phyloP scores from a whole-genome alignment of 2,329 filamentous ascomycete species.

The Taxawa tesnikishii region DNA sequence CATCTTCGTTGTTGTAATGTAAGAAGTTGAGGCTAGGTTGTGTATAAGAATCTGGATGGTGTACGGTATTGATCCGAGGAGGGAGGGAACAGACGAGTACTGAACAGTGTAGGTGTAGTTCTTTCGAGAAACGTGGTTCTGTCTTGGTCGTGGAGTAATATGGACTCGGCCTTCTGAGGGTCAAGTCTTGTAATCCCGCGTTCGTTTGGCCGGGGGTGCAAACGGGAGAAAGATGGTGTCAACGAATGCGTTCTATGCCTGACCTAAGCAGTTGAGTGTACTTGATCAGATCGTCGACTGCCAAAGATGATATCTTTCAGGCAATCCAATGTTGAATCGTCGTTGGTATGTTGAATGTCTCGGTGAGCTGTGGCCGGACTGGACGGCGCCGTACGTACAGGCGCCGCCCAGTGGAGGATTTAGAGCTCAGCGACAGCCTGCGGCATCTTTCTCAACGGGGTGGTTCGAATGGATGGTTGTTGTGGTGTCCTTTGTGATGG shows the following conservation, averaged over 20 bases:
- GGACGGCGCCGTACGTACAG: slow-evolving; percentile 15
- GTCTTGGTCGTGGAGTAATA: too few species aligned
- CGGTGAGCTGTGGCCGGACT: slow-evolving; percentile 17
- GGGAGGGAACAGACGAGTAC: too few species aligned
- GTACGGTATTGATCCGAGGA: too few species aligned
- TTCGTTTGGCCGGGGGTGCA: too few species aligned
- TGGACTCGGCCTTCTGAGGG: slow-evolving; percentile 1
- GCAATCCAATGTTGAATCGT: slow-evolving; percentile 10
- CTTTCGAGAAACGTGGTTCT: too few species aligned
- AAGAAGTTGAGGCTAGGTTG: too few species aligned
- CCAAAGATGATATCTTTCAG: slow-evolving; percentile 3
- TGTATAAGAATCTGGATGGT: too few species aligned
- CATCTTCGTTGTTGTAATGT: too few species aligned
- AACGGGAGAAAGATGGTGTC: background rate
- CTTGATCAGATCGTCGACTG: background rate
- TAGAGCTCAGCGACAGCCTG: slow-evolving; percentile 22
- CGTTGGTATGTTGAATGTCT: slow-evolving; percentile 15
- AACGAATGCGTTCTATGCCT: too few species aligned
- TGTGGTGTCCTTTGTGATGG: too few species aligned
- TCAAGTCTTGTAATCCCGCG: background rate
- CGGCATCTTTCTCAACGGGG: slow-evolving; percentile 23
- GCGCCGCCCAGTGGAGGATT: slow-evolving; percentile 19
- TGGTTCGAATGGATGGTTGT: slow-evolving; percentile 9
- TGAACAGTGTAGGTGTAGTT: too few species aligned
- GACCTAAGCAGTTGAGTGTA: background rate